Percentiles rank a stretch among this genome's conserved stretches.
These are phyloP conservation scores for Pichia sp. DNA, from an alignment of 1,139 yeast genomes.

Conservation along the genomic window DNA sequence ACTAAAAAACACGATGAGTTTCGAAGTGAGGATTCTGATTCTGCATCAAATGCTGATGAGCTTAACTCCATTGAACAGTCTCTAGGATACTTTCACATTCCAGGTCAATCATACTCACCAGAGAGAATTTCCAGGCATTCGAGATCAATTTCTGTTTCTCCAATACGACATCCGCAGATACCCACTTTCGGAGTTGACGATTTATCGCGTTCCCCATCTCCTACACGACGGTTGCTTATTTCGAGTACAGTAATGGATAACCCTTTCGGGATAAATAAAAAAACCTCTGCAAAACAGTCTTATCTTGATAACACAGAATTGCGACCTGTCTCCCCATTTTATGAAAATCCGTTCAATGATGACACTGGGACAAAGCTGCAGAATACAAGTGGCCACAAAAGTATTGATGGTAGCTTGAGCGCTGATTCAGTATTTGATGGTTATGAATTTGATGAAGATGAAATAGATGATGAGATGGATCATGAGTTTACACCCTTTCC, in stretches of 20 bases:
- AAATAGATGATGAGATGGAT: constrained; percentile 9
- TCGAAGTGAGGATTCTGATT: background rate
- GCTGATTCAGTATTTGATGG: constrained; percentile 21
- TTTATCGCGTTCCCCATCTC: constrained; percentile 20
- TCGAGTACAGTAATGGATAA: constrained; percentile 2
- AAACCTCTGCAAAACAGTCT: background rate
- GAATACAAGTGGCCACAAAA: background rate
- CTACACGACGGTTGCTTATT: constrained; percentile 12
- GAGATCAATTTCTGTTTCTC: constrained; percentile 19
- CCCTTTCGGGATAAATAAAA: constrained; percentile 5
- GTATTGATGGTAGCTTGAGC: background rate
- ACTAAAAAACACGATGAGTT: background rate
- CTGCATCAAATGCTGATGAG: no score
- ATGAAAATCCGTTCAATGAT: background rate
- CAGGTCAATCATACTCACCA: constrained; percentile 16
- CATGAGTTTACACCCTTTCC: constrained; percentile 32
- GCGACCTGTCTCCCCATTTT: constrained; percentile 2
- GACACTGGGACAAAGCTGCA: background rate
- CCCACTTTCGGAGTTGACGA: background rate
- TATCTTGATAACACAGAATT: constrained; percentile 2
- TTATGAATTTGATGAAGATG: constrained; percentile 27
- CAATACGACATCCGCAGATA: constrained; percentile 8
- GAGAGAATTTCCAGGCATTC: constrained; percentile 11
- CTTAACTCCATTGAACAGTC: background rate
- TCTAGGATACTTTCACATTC: constrained; percentile 8